Conservation (phyloP, 176 grass and related monocot species). For the Triticum turgidum region DNA sequence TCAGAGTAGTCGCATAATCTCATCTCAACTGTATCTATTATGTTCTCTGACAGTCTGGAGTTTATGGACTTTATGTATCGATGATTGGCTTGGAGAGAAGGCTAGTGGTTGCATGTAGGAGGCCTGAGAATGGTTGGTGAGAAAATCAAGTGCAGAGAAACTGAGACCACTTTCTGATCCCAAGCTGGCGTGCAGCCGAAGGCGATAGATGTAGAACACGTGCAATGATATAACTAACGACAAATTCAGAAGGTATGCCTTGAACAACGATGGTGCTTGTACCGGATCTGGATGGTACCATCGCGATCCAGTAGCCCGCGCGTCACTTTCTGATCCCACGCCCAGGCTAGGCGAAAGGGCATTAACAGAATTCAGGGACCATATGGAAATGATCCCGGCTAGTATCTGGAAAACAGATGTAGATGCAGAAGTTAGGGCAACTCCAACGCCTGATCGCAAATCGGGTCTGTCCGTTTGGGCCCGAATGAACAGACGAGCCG, state of each 20-base stretch:
- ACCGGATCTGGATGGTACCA: background rate
- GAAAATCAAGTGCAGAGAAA: slow-evolving; percentile 15
- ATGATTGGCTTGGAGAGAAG: slow-evolving; percentile 6
- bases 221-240: background rate
- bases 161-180: background rate
- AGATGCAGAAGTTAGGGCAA: background rate
- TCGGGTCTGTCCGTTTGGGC: no score
- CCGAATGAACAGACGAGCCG: no score
- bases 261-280: background rate
- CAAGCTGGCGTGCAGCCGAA: background rate
- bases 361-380: slow-evolving; percentile 14
- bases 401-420: background rate
- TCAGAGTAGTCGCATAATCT: background rate
- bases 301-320: background rate
- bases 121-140: slow-evolving; percentile 2
- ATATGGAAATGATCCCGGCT: background rate
- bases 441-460: no score
- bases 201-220: background rate
- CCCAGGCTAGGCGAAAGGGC: background rate
- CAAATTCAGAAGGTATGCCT: background rate
- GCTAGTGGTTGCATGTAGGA: background rate
- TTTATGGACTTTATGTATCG: background rate
- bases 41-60: background rate
- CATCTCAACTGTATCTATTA: background rate
- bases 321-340: slow-evolving; percentile 23